phyloP scores from a whole-genome alignment of 768 basidiomycete species.

The Cystobasidium ongulense region DNA sequence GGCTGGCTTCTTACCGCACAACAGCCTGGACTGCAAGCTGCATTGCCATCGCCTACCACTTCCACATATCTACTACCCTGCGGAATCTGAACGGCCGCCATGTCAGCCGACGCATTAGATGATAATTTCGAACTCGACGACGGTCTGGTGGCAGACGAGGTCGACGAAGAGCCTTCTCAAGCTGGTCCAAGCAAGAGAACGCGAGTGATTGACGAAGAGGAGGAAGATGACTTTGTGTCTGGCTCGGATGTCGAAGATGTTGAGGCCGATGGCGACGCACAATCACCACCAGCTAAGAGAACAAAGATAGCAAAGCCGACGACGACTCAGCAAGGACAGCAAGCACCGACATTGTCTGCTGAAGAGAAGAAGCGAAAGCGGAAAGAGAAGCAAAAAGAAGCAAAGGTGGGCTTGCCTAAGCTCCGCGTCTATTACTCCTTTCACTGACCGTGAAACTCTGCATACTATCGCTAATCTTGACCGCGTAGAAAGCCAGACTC shows the following conservation, averaged over 20 bases:
- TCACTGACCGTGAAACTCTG: background rate
- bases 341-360: background rate
- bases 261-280: background rate
- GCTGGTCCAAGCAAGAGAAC: conserved; percentile 1
- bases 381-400: conserved; percentile 25
- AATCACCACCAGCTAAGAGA: conserved; percentile 5
- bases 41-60: too few species aligned
- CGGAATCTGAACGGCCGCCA: too few species aligned
- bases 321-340: background rate
- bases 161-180: conserved; percentile 5
- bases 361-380: conserved; percentile 29
- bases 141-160: conserved; percentile 12
- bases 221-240: conserved; percentile 19
- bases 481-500: background rate
- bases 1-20: background rate
- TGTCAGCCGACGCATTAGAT: conserved; percentile 22
- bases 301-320: background rate
- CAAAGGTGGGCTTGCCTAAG: conserved; percentile 3
- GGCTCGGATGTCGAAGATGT: conserved; percentile 13
- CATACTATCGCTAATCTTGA: background rate
- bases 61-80: too few species aligned
- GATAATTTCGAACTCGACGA: conserved; percentile 27
- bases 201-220: conserved; percentile 17
- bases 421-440: background rate
- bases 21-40: too few species aligned